Evolutionary conservation across 202 grass and related monocot species (phyloP).

Genomic region (Digitaria exilis): DNA sequence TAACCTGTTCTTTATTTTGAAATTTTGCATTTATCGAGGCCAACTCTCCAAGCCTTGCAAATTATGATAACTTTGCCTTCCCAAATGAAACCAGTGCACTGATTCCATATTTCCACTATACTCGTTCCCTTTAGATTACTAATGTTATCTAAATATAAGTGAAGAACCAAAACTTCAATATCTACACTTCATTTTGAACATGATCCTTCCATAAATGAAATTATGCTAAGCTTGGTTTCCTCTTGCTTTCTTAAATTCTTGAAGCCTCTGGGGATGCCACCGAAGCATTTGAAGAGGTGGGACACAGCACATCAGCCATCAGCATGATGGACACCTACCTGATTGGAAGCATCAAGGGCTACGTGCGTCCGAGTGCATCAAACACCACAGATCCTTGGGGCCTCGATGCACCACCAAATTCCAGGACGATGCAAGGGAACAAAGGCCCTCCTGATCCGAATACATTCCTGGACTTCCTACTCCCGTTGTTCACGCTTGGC

Average conservation of each 20-base stretch:
- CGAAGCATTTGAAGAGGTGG: conserved; percentile 78
- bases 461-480: conserved; percentile 73
- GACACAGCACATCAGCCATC: conserved; percentile 74
- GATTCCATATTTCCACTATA: conserved; percentile 1
- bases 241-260: conserved; percentile 8
- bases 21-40: background rate
- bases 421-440: conserved; percentile 32
- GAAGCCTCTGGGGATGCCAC: conserved; percentile 86
- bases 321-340: conserved; percentile 78
- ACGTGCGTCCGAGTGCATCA: conserved; percentile 33
- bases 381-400: background rate
- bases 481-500: conserved; percentile 68
- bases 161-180: background rate
- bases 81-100: background rate
- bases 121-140: background rate
- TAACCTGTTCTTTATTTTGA: background rate
- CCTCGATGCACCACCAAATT: background rate
- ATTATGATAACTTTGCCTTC: background rate
- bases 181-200: conserved; percentile 3
- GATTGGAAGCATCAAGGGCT: conserved; percentile 64
- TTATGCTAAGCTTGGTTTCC: conserved; percentile 26
- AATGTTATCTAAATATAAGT: background rate
- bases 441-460: conserved; percentile 50
- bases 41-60: background rate
- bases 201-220: conserved; percentile 14